These are phyloP conservation scores for Boechera retrofracta DNA, from an alignment of 345 rosid genomes.

Conservation along the genomic window DNA sequence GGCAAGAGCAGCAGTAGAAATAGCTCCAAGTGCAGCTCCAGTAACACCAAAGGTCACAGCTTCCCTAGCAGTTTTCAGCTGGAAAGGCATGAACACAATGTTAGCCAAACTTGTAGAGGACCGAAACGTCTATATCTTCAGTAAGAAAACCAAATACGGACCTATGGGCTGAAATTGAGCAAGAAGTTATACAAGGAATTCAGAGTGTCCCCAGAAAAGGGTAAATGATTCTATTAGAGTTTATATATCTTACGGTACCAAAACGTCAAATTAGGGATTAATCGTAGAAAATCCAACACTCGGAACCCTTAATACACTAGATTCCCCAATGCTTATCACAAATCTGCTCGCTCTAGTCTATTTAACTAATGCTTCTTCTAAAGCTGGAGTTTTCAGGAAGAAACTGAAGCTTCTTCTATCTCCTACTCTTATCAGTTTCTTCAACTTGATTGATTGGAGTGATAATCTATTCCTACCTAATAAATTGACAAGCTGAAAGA, in stretches of 20 bases:
- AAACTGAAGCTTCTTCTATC: background rate
- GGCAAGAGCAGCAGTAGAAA: slow-evolving; percentile 78
- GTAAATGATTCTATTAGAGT: background rate
- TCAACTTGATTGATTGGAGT: background rate
- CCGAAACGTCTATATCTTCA: background rate
- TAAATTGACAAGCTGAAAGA: slow-evolving; percentile 7
- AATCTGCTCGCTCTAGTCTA: background rate
- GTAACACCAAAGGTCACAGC: slow-evolving; percentile 58
- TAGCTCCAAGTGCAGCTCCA: slow-evolving; percentile 77
- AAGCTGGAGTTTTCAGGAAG: no score
- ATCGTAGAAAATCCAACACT: background rate
- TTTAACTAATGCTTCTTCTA: background rate
- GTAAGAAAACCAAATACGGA: background rate
- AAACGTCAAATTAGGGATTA: background rate
- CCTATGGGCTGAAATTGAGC: no score
- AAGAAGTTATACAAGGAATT: background rate
- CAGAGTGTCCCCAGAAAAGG: background rate
- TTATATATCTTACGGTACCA: background rate
- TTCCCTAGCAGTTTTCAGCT: slow-evolving; percentile 89
- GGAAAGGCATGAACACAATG: slow-evolving; percentile 29
- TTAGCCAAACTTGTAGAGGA: slow-evolving; percentile 8
- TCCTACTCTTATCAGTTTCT: background rate
- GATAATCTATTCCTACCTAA: background rate
- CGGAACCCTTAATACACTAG: background rate
- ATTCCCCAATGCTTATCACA: slow-evolving; percentile 8